phyloP scores from a whole-genome alignment of 805 yeast species.

The Candida vartiovaarae region DNA sequence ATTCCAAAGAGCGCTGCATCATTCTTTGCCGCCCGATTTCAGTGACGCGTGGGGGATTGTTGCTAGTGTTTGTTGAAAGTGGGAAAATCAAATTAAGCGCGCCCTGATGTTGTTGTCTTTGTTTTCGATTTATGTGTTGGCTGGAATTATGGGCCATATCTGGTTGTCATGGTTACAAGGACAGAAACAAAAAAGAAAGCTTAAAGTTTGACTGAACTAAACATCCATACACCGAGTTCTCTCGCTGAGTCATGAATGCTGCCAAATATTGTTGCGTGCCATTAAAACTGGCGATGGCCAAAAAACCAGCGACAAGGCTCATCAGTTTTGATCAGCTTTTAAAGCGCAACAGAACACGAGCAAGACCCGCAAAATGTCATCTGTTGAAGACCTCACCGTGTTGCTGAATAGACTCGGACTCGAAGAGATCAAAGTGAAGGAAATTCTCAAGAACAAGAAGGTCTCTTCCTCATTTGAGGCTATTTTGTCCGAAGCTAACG shows the following conservation, averaged over 20 bases:
- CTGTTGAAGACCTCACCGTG: conserved; percentile 29
- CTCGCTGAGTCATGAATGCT: no score
- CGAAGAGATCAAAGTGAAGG: conserved; percentile 67
- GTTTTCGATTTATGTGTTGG: no score
- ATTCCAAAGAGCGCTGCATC: conserved; percentile 6
- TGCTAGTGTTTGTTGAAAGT: background rate
- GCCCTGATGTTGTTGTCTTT: no score
- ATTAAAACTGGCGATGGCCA: no score
- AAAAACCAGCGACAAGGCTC: no score
- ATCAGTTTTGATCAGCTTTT: no score
- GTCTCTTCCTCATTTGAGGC: conserved; percentile 64
- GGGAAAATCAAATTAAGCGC: no score
- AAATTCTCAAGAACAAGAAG: conserved; percentile 79
- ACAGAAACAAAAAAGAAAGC: no score
- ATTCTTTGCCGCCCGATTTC: background rate
- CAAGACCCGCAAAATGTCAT: conserved; percentile 5
- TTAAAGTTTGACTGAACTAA: no score
- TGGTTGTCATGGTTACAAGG: background rate
- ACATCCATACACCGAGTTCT: no score
- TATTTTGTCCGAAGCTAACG: conserved; percentile 41
- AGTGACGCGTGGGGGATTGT: background rate
- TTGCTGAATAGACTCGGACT: conserved; percentile 47
- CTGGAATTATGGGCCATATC: background rate
- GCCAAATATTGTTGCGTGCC: no score
- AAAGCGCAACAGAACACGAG: no score